A percentile compares a stretch with the other conserved stretches of the same genome.
Conservation (phyloP, 768 basidiomycete genomes). For the Cyclocybe aegerita region DNA sequence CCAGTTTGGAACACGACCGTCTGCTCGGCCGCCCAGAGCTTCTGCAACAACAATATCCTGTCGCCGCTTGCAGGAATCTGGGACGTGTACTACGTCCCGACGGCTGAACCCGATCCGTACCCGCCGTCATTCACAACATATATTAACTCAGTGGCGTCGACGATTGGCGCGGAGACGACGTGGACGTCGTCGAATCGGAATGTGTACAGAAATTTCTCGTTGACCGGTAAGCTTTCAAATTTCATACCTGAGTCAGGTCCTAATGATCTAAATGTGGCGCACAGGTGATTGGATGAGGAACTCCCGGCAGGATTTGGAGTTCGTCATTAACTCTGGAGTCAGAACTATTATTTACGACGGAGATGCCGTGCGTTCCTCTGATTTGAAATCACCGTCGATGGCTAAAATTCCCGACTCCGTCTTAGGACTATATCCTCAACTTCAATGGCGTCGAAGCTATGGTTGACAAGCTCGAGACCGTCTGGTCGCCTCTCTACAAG, state of each 20-base stretch:
- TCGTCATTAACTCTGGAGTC: constrained; percentile 55
- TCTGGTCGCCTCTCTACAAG: constrained; percentile 41
- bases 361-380: constrained; percentile 42
- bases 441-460: constrained; percentile 57
- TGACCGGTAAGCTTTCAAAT: constrained; percentile 32
- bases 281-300: constrained; percentile 60
- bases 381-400: background rate
- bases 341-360: constrained; percentile 55
- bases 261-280: background rate
- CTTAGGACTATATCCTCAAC: constrained; percentile 53
- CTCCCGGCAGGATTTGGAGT: constrained; percentile 46
- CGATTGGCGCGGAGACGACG: constrained; percentile 41
- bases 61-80: background rate
- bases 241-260: background rate
- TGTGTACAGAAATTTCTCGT: constrained; percentile 47
- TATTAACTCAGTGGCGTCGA: constrained; percentile 25
- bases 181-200: constrained; percentile 39
- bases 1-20: no score
- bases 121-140: constrained; percentile 39
- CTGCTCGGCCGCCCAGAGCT: no score
- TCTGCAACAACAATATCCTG: background rate
- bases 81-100: constrained; percentile 42
- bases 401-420: no score
- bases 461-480: constrained; percentile 49
- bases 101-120: constrained; percentile 44